These are phyloP conservation scores for Termitomyces sp. DNA, from an alignment of 768 basidiomycete genomes.

Conservation along the genomic window DNA sequence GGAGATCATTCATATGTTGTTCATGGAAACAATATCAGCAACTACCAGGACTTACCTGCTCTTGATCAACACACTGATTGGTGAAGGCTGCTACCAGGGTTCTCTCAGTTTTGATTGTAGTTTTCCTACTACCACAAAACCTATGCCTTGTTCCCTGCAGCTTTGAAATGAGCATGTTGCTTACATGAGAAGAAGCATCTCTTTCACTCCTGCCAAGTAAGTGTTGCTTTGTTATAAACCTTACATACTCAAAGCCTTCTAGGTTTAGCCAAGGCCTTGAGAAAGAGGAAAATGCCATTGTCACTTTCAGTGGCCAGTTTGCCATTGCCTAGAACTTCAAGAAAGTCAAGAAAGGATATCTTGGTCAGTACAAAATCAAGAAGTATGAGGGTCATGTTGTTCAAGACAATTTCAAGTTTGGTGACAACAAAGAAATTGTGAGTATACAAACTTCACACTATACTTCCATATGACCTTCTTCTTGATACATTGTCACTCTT, in stretches of 20 bases:
- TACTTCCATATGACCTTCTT: slow-evolving; percentile 8
- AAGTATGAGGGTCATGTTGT: slow-evolving; percentile 90
- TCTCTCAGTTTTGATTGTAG: slow-evolving; percentile 88
- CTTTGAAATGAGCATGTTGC: slow-evolving; percentile 89
- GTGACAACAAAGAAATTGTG: slow-evolving; percentile 92
- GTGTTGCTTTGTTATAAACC: slow-evolving; percentile 10
- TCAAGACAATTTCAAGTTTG: slow-evolving; percentile 97
- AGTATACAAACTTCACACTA: background rate
- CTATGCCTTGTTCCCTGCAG: slow-evolving; percentile 83
- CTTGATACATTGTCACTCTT: slow-evolving; percentile 81
- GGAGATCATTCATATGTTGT: slow-evolving; percentile 93
- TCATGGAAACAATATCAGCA: slow-evolving; percentile 85
- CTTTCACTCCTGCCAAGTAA: slow-evolving; percentile 92
- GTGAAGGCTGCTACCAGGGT: slow-evolving; percentile 82
- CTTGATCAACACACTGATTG: slow-evolving; percentile 93
- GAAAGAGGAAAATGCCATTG: slow-evolving; percentile 90
- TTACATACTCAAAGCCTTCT: background rate
- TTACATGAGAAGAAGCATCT: slow-evolving; percentile 86
- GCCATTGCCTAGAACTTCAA: slow-evolving; percentile 97
- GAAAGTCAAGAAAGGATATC: slow-evolving; percentile 88
- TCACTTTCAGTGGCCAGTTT: slow-evolving; percentile 92
- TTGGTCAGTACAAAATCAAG: slow-evolving; percentile 95
- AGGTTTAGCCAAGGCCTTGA: slow-evolving; percentile 93
- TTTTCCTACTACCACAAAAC: slow-evolving; percentile 94
- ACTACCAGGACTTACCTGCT: slow-evolving; percentile 93